These are phyloP conservation scores for Boletellus deceptivus DNA, from an alignment of 1,284 basidiomycete species.

Conservation along the genomic window DNA sequence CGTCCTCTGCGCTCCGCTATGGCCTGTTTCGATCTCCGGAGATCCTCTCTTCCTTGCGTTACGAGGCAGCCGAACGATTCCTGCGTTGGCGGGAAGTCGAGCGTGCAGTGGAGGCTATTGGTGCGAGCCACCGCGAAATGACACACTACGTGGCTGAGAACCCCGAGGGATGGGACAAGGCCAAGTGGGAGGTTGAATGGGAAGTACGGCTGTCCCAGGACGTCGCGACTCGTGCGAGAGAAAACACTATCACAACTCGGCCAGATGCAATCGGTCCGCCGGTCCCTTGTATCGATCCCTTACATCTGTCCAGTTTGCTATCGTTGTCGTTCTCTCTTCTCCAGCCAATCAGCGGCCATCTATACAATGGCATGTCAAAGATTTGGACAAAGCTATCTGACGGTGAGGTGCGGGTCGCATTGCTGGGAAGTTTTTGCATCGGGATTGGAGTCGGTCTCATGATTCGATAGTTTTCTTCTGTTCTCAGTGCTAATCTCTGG, in stretches of 20 bases:
- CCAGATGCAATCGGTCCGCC: slow-evolving; percentile 13
- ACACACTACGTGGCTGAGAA: slow-evolving; percentile 21
- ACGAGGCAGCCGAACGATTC: slow-evolving; percentile 68
- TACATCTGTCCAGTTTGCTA: slow-evolving; percentile 48
- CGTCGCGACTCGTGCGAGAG: slow-evolving; percentile 46
- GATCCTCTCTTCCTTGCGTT: slow-evolving; percentile 51
- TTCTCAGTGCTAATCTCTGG: background rate
- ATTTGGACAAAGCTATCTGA: slow-evolving; percentile 27
- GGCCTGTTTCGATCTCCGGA: slow-evolving; percentile 63
- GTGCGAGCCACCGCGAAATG: slow-evolving; percentile 28
- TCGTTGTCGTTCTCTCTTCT: slow-evolving; percentile 48
- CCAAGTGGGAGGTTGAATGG: slow-evolving; percentile 64
- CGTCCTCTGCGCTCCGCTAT: slow-evolving; percentile 48
- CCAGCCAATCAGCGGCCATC: slow-evolving; percentile 20
- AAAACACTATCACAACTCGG: slow-evolving; percentile 20
- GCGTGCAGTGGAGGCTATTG: slow-evolving; percentile 42
- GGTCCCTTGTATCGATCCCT: slow-evolving; percentile 39
- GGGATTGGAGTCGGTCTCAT: slow-evolving; percentile 33
- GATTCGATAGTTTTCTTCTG: slow-evolving; percentile 25
- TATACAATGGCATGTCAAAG: slow-evolving; percentile 17
- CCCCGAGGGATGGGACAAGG: slow-evolving; percentile 50
- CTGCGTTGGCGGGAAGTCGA: slow-evolving; percentile 69
- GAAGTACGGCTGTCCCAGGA: slow-evolving; percentile 54
- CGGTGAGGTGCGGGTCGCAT: slow-evolving; percentile 27
- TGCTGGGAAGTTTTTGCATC: slow-evolving; percentile 35